phyloP scores from a whole-genome alignment of 202 grass and related monocot species.

The Setaria italica region DNA sequence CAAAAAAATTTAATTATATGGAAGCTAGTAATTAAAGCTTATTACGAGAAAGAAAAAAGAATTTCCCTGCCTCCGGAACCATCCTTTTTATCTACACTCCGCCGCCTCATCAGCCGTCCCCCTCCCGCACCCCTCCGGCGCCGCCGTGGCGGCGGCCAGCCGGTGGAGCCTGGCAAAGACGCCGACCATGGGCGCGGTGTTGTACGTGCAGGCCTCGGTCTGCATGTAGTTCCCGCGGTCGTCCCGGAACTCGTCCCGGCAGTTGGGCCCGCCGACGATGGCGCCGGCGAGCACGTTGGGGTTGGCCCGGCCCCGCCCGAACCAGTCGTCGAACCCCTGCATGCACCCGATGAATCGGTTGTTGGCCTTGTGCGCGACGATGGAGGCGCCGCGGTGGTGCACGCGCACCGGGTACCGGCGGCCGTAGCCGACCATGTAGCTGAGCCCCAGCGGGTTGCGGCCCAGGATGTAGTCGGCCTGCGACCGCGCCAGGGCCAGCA shows the following conservation, averaged over 20 bases:
- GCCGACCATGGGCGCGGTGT: slow-evolving; percentile 82
- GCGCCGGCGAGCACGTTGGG: slow-evolving; percentile 84
- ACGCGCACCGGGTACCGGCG: slow-evolving; percentile 61
- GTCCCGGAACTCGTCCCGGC: slow-evolving; percentile 76
- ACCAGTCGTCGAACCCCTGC: slow-evolving; percentile 94
- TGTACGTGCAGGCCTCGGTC: slow-evolving; percentile 94
- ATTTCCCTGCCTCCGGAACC: slow-evolving; percentile 34
- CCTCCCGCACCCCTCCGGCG: not conserved
- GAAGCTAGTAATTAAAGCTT: slow-evolving; percentile 39
- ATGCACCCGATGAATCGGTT: slow-evolving; percentile 85
- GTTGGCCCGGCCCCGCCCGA: slow-evolving; percentile 48
- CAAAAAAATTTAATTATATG: slow-evolving; percentile 50
- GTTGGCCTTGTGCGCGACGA: slow-evolving; percentile 83
- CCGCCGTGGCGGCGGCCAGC: slow-evolving; percentile 10
- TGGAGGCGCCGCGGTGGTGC: slow-evolving; percentile 84
- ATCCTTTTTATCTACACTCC: slow-evolving; percentile 65
- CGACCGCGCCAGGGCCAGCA: slow-evolving; percentile 66
- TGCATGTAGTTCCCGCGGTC: slow-evolving; percentile 76
- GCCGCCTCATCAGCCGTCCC: slow-evolving; percentile 25
- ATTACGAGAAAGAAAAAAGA: slow-evolving; percentile 60
- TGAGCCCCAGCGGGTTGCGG: slow-evolving; percentile 72
- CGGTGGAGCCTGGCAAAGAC: slow-evolving; percentile 81
- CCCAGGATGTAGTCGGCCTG: slow-evolving; percentile 91
- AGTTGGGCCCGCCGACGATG: slow-evolving; percentile 81
- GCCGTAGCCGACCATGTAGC: slow-evolving; percentile 86